Percentiles rank a stretch among this genome's conserved stretches.
Evolutionary conservation across 352 stramenopile species (phyloP).

Genomic region (Achlya hypogyna): DNA sequence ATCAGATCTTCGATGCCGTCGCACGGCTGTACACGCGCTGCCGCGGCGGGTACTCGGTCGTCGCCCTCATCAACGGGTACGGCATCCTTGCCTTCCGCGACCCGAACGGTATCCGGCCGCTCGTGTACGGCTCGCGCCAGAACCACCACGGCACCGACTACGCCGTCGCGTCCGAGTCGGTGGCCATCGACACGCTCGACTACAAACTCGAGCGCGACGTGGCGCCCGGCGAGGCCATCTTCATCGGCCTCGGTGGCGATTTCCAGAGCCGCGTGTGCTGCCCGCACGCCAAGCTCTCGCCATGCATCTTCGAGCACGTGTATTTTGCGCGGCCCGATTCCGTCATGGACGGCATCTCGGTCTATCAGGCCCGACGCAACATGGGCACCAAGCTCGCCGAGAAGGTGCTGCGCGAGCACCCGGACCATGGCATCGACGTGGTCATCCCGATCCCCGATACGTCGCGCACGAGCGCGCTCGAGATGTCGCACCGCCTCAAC

Average conservation of each 20-base stretch:
- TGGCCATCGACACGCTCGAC: constrained; percentile 97
- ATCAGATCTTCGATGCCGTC: constrained; percentile 87
- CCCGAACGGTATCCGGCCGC: constrained; percentile 94
- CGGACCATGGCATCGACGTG: constrained; percentile 94
- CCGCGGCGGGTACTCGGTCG: constrained; percentile 93
- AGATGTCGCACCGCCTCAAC: constrained; percentile 78
- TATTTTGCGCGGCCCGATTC: constrained; percentile 99
- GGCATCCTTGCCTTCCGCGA: constrained; percentile 98
- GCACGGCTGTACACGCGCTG: constrained; percentile 91
- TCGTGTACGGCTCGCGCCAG: constrained; percentile 89
- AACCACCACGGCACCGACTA: constrained; percentile 87
- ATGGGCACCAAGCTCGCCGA: constrained; percentile 98
- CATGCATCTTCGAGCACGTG: constrained; percentile 99
- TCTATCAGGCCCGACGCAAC: constrained; percentile 96
- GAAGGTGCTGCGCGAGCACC: constrained; percentile 87
- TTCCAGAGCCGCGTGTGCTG: constrained; percentile 84
- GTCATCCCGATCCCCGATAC: constrained; percentile 99
- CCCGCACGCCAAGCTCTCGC: constrained; percentile 53
- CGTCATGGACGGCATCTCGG: constrained; percentile 97
- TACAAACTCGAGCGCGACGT: constrained; percentile 95
- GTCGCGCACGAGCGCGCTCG: constrained; percentile 91
- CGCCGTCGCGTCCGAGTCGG: constrained; percentile 94
- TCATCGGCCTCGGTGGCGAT: constrained; percentile 85
- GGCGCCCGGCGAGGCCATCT: constrained; percentile 92
- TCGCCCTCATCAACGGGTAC: constrained; percentile 96